Percentiles rank a stretch among this genome's conserved stretches.
Evolutionary conservation across 2,329 filamentous ascomycete genomes (phyloP).

Genomic region (Trichophyton mentagrophytes): DNA sequence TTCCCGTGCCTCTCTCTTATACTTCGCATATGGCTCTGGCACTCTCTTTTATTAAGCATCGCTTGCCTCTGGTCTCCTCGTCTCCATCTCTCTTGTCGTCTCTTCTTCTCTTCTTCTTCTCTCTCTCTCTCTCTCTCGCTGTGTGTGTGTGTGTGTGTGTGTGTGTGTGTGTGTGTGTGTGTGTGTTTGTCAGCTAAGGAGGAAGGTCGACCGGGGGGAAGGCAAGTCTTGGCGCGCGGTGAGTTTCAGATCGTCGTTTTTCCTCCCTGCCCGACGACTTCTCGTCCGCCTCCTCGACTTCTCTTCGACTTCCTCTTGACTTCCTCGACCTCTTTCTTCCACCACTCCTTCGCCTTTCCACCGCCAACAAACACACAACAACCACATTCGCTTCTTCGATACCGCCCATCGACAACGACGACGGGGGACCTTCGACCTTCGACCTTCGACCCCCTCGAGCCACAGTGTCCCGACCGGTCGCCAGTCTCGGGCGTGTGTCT

Average conservation of each 20-base stretch:
- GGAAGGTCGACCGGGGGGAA: too few species aligned
- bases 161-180: too few species aligned
- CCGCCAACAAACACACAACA: background rate
- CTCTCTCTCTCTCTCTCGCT: too few species aligned
- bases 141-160: too few species aligned
- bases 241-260: conserved; percentile 1
- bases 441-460: background rate
- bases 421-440: background rate
- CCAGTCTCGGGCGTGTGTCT: background rate
- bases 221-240: background rate
- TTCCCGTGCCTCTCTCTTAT: too few species aligned
- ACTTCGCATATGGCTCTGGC: too few species aligned
- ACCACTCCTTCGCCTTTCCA: background rate
- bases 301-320: too few species aligned
- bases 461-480: background rate
- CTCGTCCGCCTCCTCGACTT: background rate
- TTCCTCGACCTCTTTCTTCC: background rate
- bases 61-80: too few species aligned
- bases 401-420: background rate
- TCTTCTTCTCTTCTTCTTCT: too few species aligned
- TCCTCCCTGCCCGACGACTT: background rate
- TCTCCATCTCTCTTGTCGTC: too few species aligned
- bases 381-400: background rate
- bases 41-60: too few species aligned
- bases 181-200: too few species aligned